Percentiles rank a stretch among this genome's conserved stretches.
Evolutionary conservation across 495 filamentous ascomycete genomes (phyloP).

Genomic region (Pseudomonodictys pantanalensis): DNA sequence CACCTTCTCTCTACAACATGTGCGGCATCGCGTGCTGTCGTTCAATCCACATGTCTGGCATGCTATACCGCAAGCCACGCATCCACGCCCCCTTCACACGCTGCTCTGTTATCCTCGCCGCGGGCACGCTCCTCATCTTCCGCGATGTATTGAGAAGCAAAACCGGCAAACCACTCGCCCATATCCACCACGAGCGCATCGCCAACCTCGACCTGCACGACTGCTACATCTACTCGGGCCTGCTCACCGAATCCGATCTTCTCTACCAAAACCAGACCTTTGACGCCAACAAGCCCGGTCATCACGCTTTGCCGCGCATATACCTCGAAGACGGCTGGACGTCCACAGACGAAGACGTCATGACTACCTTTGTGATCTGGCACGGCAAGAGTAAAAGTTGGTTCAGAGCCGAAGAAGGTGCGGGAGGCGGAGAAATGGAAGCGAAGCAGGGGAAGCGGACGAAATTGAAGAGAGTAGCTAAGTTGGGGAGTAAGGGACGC

Average conservation of each 20-base stretch:
- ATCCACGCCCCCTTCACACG: slow-evolving; percentile 61
- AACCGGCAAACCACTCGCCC: slow-evolving; percentile 56
- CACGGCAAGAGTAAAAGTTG: slow-evolving; percentile 58
- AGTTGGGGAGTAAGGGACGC: slow-evolving; percentile 60
- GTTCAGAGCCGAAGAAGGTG: slow-evolving; percentile 54
- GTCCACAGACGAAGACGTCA: slow-evolving; percentile 65
- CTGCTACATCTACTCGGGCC: slow-evolving; percentile 71
- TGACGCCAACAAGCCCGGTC: slow-evolving; percentile 64
- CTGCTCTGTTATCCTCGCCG: slow-evolving; percentile 61
- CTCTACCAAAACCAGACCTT: slow-evolving; percentile 69
- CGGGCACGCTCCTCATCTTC: slow-evolving; percentile 65
- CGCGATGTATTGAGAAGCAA: slow-evolving; percentile 56
- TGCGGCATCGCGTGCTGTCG: slow-evolving; percentile 65
- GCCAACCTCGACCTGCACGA: slow-evolving; percentile 59
- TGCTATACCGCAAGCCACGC: slow-evolving; percentile 65
- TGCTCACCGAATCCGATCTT: slow-evolving; percentile 64
- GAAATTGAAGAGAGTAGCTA: slow-evolving; percentile 40
- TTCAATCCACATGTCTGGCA: slow-evolving; percentile 59
- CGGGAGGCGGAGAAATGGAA: slow-evolving; percentile 26
- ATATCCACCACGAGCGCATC: slow-evolving; percentile 63
- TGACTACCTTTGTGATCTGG: slow-evolving; percentile 73
- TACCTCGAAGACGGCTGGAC: slow-evolving; percentile 67
- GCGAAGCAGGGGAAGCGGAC: slow-evolving; percentile 38
- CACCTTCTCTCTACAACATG: slow-evolving; percentile 65
- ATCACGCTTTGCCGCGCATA: slow-evolving; percentile 60